Conservation (phyloP, 2,329 filamentous ascomycete genomes). For the Botrytis byssoidea region DNA sequence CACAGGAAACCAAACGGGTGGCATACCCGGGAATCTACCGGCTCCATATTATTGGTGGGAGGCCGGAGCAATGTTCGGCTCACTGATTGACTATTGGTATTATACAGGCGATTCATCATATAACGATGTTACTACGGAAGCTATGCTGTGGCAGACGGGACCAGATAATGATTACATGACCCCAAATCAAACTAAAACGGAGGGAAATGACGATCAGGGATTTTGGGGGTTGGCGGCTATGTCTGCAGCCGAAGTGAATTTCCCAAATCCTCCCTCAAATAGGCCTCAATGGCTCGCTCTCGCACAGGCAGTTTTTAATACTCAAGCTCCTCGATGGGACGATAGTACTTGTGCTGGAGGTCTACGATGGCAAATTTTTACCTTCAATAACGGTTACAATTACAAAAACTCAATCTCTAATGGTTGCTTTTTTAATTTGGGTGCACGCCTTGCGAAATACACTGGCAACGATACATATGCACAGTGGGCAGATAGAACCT, state of each 20-base stretch:
- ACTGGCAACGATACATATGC: constrained; percentile 75
- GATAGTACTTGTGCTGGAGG: constrained; percentile 67
- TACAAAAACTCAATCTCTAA: constrained; percentile 71
- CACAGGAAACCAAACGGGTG: constrained; percentile 50
- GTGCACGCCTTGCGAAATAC: constrained; percentile 69
- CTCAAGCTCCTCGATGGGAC: constrained; percentile 73
- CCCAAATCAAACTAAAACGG: constrained; percentile 63
- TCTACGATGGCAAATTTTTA: constrained; percentile 80
- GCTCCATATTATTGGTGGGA: constrained; percentile 58
- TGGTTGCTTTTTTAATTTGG: constrained; percentile 61
- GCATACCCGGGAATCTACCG: constrained; percentile 52
- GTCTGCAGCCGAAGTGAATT: constrained; percentile 68
- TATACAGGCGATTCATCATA: constrained; percentile 73
- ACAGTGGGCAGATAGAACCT: constrained; percentile 73
- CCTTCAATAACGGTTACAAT: constrained; percentile 76
- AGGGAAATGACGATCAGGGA: constrained; percentile 74
- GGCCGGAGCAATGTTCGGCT: constrained; percentile 68
- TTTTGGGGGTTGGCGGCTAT: constrained; percentile 73
- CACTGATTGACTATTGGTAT: constrained; percentile 81
- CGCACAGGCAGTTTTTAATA: constrained; percentile 79
- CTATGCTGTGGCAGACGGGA: constrained; percentile 72
- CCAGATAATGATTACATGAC: constrained; percentile 76
- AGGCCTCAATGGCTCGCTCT: constrained; percentile 68
- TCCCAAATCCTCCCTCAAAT: constrained; percentile 52
- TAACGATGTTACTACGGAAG: constrained; percentile 65